phyloP scores from a whole-genome alignment of 2,329 filamentous ascomycete species.

The Daldinia sp. region DNA sequence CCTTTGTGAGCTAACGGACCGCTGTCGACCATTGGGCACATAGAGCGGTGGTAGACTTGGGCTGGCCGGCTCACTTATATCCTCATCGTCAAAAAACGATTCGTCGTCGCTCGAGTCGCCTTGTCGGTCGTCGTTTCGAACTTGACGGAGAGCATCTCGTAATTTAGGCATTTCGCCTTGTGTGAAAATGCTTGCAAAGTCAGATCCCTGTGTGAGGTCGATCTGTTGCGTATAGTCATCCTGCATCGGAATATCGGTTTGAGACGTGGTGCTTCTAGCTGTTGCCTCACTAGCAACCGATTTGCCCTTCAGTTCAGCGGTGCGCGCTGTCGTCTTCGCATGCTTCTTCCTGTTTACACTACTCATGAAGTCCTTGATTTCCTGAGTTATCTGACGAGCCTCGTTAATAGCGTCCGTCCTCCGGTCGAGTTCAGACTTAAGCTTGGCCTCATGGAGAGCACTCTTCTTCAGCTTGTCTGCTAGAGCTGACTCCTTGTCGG shows the following conservation, averaged over 20 bases:
- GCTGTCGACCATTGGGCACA: conserved; percentile 35
- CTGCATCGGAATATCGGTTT: conserved; percentile 52
- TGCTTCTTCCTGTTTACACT: conserved; percentile 47
- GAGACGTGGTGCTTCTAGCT: conserved; percentile 52
- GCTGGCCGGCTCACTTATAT: conserved; percentile 46
- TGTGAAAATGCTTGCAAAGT: conserved; percentile 51
- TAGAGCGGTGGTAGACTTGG: conserved; percentile 50
- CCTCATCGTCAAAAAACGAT: conserved; percentile 40
- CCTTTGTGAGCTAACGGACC: conserved; percentile 40
- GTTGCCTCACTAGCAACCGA: conserved; percentile 51
- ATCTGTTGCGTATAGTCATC: conserved; percentile 56
- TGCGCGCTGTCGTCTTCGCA: conserved; percentile 52
- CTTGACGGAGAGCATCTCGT: conserved; percentile 44
- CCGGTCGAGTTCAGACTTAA: conserved; percentile 38
- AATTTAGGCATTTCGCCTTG: conserved; percentile 44
- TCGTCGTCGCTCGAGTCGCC: conserved; percentile 41
- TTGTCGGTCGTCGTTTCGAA: conserved; percentile 46
- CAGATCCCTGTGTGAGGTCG: conserved; percentile 53
- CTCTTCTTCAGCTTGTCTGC: conserved; percentile 39
- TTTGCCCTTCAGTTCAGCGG: conserved; percentile 50
- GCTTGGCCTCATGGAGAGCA: conserved; percentile 38
- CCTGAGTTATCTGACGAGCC: conserved; percentile 43
- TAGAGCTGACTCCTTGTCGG: conserved; percentile 41
- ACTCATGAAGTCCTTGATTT: conserved; percentile 47
- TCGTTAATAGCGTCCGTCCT: conserved; percentile 42